These are phyloP conservation scores for Hibiscus syriacus DNA, from an alignment of 345 rosid species.

Conservation along the genomic window DNA sequence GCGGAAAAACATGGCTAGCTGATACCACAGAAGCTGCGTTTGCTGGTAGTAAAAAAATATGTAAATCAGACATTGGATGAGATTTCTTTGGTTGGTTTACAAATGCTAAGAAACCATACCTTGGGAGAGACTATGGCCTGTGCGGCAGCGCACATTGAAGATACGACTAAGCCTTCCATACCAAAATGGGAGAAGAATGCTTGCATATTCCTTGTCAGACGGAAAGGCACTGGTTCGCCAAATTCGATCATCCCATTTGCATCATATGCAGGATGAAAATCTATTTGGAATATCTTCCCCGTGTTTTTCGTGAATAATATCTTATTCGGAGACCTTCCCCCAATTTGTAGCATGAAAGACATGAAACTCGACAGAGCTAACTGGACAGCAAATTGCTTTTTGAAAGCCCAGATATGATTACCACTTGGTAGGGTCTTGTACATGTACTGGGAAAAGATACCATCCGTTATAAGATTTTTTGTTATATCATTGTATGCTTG, in stretches of 20 bases:
- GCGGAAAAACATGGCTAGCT: constrained; percentile 95
- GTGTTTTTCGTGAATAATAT: constrained; percentile 95
- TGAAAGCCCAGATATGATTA: constrained; percentile 97
- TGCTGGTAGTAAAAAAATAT: constrained; percentile 33
- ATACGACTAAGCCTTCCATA: constrained; percentile 90
- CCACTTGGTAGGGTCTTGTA: constrained; percentile 81
- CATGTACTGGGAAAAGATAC: constrained; percentile 94
- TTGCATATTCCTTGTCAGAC: constrained; percentile 97
- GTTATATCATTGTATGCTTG: constrained; percentile 86
- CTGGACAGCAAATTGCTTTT: constrained; percentile 94
- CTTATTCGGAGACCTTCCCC: constrained; percentile 97
- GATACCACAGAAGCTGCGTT: constrained; percentile 85
- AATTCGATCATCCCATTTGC: constrained; percentile 85
- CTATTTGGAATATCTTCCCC: constrained; percentile 91
- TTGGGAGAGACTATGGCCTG: constrained; percentile 89
- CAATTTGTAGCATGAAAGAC: constrained; percentile 96
- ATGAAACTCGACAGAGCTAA: constrained; percentile 96
- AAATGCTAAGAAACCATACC: constrained; percentile 31
- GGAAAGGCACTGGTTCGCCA: constrained; percentile 90
- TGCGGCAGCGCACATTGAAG: constrained; percentile 90
- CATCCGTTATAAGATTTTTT: constrained; percentile 58
- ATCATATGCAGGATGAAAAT: constrained; percentile 97
- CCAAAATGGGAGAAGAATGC: constrained; percentile 93
- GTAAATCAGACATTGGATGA: background rate
- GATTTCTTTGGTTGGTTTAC: background rate